Percentiles rank a stretch among this genome's conserved stretches.
Conservation (phyloP, 1,284 basidiomycete species). For the Inonotus obliquus region DNA sequence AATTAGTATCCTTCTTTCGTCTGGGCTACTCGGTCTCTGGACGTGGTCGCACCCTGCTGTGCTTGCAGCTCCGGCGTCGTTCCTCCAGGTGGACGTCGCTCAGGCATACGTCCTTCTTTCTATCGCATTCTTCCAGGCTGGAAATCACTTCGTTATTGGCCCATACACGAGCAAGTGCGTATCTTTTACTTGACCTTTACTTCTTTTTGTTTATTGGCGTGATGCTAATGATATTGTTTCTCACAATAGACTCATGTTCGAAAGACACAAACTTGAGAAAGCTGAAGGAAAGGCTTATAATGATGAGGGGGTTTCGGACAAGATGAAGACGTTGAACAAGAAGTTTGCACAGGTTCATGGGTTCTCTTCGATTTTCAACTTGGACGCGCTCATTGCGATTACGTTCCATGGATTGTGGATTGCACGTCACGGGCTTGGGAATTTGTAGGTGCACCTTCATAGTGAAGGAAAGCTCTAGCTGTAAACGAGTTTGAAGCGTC, state of each 20-base stretch:
- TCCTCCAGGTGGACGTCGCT: slow-evolving; percentile 55
- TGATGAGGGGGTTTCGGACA: slow-evolving; percentile 58
- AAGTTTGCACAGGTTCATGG: slow-evolving; percentile 66
- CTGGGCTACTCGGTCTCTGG: slow-evolving; percentile 58
- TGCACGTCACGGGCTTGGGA: slow-evolving; percentile 42
- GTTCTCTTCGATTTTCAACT: slow-evolving; percentile 62
- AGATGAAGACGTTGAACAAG: slow-evolving; percentile 65
- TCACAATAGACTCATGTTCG: slow-evolving; percentile 56
- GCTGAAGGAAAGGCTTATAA: slow-evolving; percentile 66
- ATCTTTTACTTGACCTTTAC: not conserved
- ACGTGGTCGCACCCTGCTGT: slow-evolving; percentile 60
- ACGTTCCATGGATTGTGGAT: slow-evolving; percentile 73
- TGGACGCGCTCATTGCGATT: slow-evolving; percentile 55
- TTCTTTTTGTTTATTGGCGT: not conserved
- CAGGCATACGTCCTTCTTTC: slow-evolving; percentile 62
- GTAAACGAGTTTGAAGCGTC: not conserved
- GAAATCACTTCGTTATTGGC: slow-evolving; percentile 58
- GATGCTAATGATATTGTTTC: not conserved
- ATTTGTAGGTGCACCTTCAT: slow-evolving; percentile 5
- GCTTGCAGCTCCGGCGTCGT: slow-evolving; percentile 42
- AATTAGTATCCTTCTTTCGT: slow-evolving; percentile 51
- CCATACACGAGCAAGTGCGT: slow-evolving; percentile 65
- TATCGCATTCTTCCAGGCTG: slow-evolving; percentile 45
- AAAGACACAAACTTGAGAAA: slow-evolving; percentile 70
- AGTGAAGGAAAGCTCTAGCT: not conserved